A percentile compares a stretch with the other conserved stretches of the same genome.
phyloP scores from a whole-genome alignment of 208 protist species.

The Leishmania martiniquensis region DNA sequence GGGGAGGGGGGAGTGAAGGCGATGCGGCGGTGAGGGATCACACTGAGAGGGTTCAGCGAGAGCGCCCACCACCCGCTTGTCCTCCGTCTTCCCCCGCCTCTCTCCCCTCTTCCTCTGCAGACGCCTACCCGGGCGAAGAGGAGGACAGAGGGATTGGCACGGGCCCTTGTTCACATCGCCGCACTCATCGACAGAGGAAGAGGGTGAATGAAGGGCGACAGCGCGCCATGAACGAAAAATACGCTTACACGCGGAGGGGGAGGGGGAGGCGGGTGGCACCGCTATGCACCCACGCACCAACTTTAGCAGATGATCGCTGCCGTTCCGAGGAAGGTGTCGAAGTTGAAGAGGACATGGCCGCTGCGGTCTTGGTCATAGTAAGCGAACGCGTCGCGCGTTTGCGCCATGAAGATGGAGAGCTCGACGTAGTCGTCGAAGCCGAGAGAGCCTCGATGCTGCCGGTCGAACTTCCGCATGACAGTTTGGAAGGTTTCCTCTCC shows the following conservation, averaged over 20 bases:
- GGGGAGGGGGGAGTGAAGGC: no score
- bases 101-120: background rate
- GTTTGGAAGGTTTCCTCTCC: conserved; percentile 66
- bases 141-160: background rate
- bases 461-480: conserved; percentile 79
- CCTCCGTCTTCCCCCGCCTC: background rate
- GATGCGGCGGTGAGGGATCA: background rate
- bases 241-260: background rate
- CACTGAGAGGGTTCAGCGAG: background rate
- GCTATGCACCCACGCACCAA: background rate
- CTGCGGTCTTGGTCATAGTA: conserved; percentile 55
- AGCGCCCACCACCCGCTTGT: background rate
- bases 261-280: background rate
- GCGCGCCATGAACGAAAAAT: background rate
- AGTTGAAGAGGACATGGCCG: conserved; percentile 57
- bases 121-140: background rate
- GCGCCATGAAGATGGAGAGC: conserved; percentile 71
- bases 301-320: conserved; percentile 40
- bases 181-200: background rate
- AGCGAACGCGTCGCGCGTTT: conserved; percentile 47
- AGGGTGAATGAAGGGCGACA: background rate
- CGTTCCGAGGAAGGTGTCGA: conserved; percentile 55
- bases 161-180: background rate
- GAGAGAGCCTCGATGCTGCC: conserved; percentile 54
- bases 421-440: conserved; percentile 83